Evolutionary conservation across 2,329 filamentous ascomycete species (phyloP).

Genomic region (Clarireedia sp.): DNA sequence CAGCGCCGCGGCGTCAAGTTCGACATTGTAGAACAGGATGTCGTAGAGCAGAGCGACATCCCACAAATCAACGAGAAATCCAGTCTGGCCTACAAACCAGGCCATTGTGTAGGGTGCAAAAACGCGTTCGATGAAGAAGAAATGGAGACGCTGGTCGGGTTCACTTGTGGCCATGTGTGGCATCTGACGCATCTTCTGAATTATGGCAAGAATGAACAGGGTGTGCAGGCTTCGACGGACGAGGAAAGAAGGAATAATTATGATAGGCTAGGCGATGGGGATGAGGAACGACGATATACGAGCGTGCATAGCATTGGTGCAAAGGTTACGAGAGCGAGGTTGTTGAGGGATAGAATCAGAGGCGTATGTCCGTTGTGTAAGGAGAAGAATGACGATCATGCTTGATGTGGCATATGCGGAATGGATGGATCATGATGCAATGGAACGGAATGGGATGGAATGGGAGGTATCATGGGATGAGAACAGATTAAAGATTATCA

Average conservation of each 20-base stretch:
- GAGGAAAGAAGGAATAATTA: slow-evolving; percentile 32
- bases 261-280: slow-evolving; percentile 31
- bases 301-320: slow-evolving; percentile 63
- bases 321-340: slow-evolving; percentile 79
- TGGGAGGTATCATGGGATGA: slow-evolving; percentile 4
- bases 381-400: not conserved
- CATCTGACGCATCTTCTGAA: slow-evolving; percentile 66
- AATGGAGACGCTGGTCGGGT: slow-evolving; percentile 67
- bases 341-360: slow-evolving; percentile 63
- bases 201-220: slow-evolving; percentile 23
- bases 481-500: too few species aligned
- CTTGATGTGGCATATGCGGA: not conserved
- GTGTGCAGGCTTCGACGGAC: slow-evolving; percentile 33
- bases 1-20: slow-evolving; percentile 86
- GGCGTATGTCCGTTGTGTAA: slow-evolving; percentile 56
- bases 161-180: slow-evolving; percentile 75
- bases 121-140: slow-evolving; percentile 53
- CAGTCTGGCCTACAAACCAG: slow-evolving; percentile 32
- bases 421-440: not conserved
- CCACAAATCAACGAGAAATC: slow-evolving; percentile 8
- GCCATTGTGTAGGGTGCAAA: slow-evolving; percentile 52
- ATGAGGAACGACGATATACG: slow-evolving; percentile 37
- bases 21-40: slow-evolving; percentile 49
- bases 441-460: not conserved
- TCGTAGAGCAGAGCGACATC: slow-evolving; percentile 18